Evolutionary conservation across 192 early-diverging fungal species (phyloP), one percentile per base, ranked within the genome.

Genomic region (Lobosporangium transversale): DNA sequence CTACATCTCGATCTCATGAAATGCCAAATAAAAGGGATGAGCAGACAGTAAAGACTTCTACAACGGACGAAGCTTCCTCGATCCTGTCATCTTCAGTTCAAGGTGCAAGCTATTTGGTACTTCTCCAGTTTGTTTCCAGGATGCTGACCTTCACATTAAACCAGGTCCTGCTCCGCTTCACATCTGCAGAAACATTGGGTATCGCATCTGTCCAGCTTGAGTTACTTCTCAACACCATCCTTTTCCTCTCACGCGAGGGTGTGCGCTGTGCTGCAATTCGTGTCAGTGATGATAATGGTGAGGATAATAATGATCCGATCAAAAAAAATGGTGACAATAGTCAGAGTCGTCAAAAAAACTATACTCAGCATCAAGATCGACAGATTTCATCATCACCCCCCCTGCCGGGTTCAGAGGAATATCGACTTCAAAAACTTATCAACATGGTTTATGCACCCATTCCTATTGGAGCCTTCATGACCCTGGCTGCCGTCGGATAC

Each of bases 191-290:
- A 26, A 90, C 91, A 11, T 86, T 97, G 44, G 96, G 96, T 0
- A 85, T 96, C 9, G 94, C 93, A 0, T 88, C 89, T 2, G 91
- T 94, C 12, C 83, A 92, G 36, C 80, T 97, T 29, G 95, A 99
- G 80, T 85, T 99, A 15, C 70, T 96, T 17, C 84, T 93, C 10
- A 89, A 93, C n/a, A 95, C 95, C 0, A 90, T 98, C 23, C 76
- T 98, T 36, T 98, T 99, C 82, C 80, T 99, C 14, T 95, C 95
- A 1, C 81, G 97, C 27, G 93, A 94, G 61, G 90, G 89, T 31
- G 87, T 92, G 45, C 84, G 93, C 31, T 89, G 83, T 70, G 93
- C 90, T 0, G 76, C 94, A 9, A 68, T 95, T 51, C 86, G 93
- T 15, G 76, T 85, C 24, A 57, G 83, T 32, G 67, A 74, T 49